Percentiles rank a stretch among this genome's conserved stretches.
Evolutionary conservation across 352 stramenopile genomes (phyloP).

Genomic region (Phytophthora cryptogea): DNA sequence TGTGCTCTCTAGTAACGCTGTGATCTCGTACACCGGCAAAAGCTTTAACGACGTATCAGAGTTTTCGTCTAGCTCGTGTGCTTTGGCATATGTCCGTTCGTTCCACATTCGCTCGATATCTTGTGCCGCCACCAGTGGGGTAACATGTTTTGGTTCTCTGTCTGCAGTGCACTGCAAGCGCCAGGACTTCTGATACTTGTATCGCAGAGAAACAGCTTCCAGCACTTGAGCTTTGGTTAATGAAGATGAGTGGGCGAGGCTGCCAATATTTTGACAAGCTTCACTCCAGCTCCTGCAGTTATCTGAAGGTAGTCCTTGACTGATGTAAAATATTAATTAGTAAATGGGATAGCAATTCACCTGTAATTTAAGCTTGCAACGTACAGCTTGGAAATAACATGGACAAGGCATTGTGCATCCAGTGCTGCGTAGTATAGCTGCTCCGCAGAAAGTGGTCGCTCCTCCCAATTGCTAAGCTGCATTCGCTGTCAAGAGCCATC

Average conservation of each 20-base stretch:
- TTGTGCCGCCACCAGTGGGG: slow-evolving; percentile 30
- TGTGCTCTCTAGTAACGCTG: slow-evolving; percentile 9
- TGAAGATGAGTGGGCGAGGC: slow-evolving; percentile 1
- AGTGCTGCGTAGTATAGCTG: slow-evolving; percentile 36
- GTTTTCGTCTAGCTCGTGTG: not conserved
- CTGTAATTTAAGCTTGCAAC: not conserved
- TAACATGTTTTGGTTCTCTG: not conserved
- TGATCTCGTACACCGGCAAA: slow-evolving; percentile 19
- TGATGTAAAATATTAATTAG: not conserved
- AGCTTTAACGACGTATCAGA: slow-evolving; percentile 34
- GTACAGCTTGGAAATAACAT: slow-evolving; percentile 27
- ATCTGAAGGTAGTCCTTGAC: slow-evolving; percentile 1
- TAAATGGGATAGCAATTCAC: not conserved
- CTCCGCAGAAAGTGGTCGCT: slow-evolving; percentile 28
- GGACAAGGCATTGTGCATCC: slow-evolving; percentile 35
- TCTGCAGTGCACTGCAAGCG: slow-evolving; percentile 10
- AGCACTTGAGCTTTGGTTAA: slow-evolving; percentile 8
- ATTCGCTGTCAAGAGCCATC: slow-evolving; percentile 25
- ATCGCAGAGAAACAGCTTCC: slow-evolving; percentile 8
- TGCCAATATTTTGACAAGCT: slow-evolving; percentile 5
- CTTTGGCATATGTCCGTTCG: slow-evolving; percentile 5
- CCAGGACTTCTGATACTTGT: slow-evolving; percentile 25
- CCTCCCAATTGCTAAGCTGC: slow-evolving; percentile 40
- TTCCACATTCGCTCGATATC: slow-evolving; percentile 43
- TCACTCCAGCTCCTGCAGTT: slow-evolving; percentile 10